Evolutionary conservation across 768 basidiomycete genomes (phyloP).

Genomic region (Trametopsis cervina): DNA sequence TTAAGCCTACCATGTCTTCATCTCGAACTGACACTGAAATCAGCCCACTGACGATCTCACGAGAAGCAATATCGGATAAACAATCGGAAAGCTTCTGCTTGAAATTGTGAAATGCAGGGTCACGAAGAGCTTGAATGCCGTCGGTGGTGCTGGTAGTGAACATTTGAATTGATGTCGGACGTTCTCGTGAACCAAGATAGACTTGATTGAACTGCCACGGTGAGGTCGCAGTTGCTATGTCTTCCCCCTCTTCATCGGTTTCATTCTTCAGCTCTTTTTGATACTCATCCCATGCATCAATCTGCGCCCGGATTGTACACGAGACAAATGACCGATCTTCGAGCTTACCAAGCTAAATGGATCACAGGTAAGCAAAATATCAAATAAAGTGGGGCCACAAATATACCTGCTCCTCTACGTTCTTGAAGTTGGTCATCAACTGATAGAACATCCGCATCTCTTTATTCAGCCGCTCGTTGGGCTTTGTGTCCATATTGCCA

Average conservation of each 20-base stretch:
- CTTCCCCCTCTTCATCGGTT: not conserved
- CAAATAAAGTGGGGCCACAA: not conserved
- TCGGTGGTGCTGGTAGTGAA: too few relatives aligned
- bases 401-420: slow-evolving; percentile 9
- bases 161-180: not conserved
- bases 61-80: not conserved
- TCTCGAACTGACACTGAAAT: too few relatives aligned
- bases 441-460: slow-evolving; percentile 6
- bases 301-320: not conserved
- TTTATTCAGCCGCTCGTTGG: slow-evolving; percentile 9
- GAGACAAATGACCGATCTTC: not conserved
- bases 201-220: not conserved
- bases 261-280: not conserved
- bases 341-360: not conserved
- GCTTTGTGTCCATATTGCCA: slow-evolving; percentile 12
- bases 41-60: not conserved
- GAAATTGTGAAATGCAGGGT: not conserved
- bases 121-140: not conserved
- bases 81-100: not conserved
- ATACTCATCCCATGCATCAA: not conserved
- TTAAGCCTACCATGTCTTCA: too few relatives aligned
- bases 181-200: not conserved
- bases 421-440: slow-evolving; percentile 2
- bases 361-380: not conserved
- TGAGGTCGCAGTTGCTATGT: not conserved